Percentiles rank a stretch among this genome's conserved stretches.
Conservation (phyloP, 345 rosid genomes). For the Abelmoschus esculentus region DNA sequence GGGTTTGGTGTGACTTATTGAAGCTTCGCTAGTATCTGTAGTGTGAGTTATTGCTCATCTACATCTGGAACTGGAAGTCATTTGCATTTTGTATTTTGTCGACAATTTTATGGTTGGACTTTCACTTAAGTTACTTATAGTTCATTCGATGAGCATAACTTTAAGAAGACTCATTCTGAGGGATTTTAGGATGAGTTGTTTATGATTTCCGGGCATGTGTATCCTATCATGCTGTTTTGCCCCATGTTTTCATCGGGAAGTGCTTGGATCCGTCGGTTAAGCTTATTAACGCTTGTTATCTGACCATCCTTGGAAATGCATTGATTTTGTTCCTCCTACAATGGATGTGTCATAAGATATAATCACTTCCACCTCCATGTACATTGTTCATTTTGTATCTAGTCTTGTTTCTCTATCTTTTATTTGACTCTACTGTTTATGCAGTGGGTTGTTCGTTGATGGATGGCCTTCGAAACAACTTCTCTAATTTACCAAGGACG, state of each 20-base stretch:
- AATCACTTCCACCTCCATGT: not conserved
- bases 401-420: not conserved
- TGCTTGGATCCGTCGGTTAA: no score
- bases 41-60: no score
- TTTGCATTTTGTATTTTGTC: no score
- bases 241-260: no score
- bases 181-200: not conserved
- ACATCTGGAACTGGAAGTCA: no score
- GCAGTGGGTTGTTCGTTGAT: conserved; percentile 39
- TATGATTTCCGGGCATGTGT: not conserved
- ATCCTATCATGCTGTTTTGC: not conserved
- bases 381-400: not conserved
- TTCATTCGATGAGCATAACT: not conserved
- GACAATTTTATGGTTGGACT: no score
- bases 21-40: no score
- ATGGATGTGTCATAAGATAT: no score
- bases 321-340: no score
- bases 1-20: no score
- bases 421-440: not conserved
- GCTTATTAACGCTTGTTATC: no score
- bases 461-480: conserved; percentile 36
- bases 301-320: no score
- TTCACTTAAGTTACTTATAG: not conserved
- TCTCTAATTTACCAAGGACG: conserved; percentile 24
- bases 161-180: not conserved